phyloP scores from a whole-genome alignment of 2,329 filamentous ascomycete species.

The Gnomoniopsis smithogilvyi region DNA sequence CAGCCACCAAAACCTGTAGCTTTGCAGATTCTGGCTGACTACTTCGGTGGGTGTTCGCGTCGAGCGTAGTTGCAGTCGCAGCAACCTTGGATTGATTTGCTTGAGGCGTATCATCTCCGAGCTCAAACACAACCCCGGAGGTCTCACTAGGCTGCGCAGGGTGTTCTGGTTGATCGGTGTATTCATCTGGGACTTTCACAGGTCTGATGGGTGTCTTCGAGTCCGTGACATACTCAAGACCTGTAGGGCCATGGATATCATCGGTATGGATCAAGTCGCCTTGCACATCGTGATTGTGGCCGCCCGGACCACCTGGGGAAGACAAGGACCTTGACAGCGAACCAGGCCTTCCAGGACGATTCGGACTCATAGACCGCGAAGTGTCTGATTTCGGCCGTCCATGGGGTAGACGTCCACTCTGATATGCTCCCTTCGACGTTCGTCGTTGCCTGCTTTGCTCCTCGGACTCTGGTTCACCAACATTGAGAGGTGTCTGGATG shows the following conservation, averaged over 20 bases:
- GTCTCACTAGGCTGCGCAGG: conserved; percentile 27
- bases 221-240: conserved; percentile 38
- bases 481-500: conserved; percentile 57
- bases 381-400: not conserved
- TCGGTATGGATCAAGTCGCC: not conserved
- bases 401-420: not conserved
- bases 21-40: conserved; percentile 28
- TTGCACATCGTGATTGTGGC: not conserved
- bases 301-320: conserved; percentile 1
- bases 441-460: conserved; percentile 7
- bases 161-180: conserved; percentile 28
- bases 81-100: conserved; percentile 5
- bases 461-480: conserved; percentile 36
- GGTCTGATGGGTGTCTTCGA: conserved; percentile 43
- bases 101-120: conserved; percentile 22
- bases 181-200: conserved; percentile 48
- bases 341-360: not conserved
- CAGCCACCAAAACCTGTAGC: conserved; percentile 72
- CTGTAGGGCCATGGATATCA: conserved; percentile 22
- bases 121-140: conserved; percentile 38
- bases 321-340: conserved; percentile 16
- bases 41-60: conserved; percentile 9
- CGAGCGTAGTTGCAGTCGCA: conserved; percentile 8
- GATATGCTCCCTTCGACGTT: conserved; percentile 14
- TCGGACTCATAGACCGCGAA: conserved; percentile 16